Conservation (phyloP, 2,329 filamentous ascomycete species). For the Shiraia sp. region DNA sequence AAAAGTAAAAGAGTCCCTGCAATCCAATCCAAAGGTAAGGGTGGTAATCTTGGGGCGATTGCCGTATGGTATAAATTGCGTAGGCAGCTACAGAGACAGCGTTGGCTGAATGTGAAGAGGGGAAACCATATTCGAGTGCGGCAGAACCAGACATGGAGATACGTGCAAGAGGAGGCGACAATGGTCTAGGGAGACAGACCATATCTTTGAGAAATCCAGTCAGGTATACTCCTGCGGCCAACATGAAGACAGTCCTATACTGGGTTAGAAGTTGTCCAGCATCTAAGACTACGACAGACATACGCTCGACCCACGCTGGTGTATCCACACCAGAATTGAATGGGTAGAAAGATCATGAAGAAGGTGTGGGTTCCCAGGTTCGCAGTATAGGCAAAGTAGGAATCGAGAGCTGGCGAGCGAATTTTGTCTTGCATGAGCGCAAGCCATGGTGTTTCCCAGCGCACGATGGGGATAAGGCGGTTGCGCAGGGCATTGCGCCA, state of each 20-base stretch:
- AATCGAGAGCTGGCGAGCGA: conserved; percentile 83
- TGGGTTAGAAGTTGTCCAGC: conserved; percentile 15
- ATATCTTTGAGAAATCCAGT: conserved; percentile 95
- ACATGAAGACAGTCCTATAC: conserved; percentile 56
- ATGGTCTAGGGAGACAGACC: conserved; percentile 84
- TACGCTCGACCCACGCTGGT: conserved; percentile 85
- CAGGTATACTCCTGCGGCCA: conserved; percentile 67
- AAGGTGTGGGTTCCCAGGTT: conserved; percentile 98
- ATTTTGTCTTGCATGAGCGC: conserved; percentile 80
- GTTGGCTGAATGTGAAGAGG: conserved; percentile 95
- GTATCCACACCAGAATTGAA: conserved; percentile 96
- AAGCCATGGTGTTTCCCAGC: conserved; percentile 94
- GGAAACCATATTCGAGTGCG: conserved; percentile 94
- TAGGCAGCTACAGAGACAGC: conserved; percentile 93
- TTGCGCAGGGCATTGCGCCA: conserved; percentile 91
- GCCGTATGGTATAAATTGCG: conserved; percentile 70
- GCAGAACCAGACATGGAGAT: conserved; percentile 98
- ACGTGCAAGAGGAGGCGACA: conserved; percentile 87
- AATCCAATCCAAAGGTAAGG: conserved; percentile 64
- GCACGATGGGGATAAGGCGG: conserved; percentile 78
- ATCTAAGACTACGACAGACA: conserved; percentile 39
- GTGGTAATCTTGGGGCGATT: conserved; percentile 65
- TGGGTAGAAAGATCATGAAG: conserved; percentile 94
- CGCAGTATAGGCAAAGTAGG: conserved; percentile 94
- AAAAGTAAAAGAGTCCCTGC: conserved; percentile 76